Percentiles rank a stretch among this genome's conserved stretches.
These are phyloP conservation scores for Ascoidea asiatica DNA, from an alignment of 805 yeast species.

Conservation along the genomic window DNA sequence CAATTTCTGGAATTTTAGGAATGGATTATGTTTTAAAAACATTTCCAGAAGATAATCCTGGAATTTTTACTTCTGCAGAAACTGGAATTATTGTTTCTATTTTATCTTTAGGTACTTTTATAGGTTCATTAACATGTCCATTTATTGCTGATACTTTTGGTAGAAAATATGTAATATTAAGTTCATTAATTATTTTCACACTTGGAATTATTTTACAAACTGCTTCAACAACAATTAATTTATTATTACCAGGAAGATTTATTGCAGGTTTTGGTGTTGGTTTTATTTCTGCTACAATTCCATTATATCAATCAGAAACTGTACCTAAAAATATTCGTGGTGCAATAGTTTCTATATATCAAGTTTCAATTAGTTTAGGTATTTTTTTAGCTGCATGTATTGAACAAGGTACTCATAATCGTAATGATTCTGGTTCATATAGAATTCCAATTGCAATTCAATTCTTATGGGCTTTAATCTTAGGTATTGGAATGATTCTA, in stretches of 20 bases:
- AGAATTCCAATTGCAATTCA: slow-evolving; percentile 67
- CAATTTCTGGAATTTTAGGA: slow-evolving; percentile 52
- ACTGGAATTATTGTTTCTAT: slow-evolving; percentile 55
- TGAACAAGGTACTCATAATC: slow-evolving; percentile 50
- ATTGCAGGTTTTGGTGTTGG: slow-evolving; percentile 71
- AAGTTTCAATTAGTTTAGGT: slow-evolving; percentile 64
- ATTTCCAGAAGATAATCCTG: slow-evolving; percentile 24
- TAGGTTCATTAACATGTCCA: slow-evolving; percentile 52
- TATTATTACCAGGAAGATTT: slow-evolving; percentile 48
- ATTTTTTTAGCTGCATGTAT: slow-evolving; percentile 56
- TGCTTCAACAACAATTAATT: slow-evolving; percentile 28
- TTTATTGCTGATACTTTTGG: slow-evolving; percentile 42
- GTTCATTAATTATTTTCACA: slow-evolving; percentile 32
- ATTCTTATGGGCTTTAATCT: slow-evolving; percentile 49
- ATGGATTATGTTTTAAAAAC: slow-evolving; percentile 38
- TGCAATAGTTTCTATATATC: slow-evolving; percentile 63
- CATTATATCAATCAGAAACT: slow-evolving; percentile 69
- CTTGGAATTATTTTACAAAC: slow-evolving; percentile 40
- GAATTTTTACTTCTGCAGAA: slow-evolving; percentile 29
- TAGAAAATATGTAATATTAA: slow-evolving; percentile 33
- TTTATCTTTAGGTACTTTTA: slow-evolving; percentile 59
- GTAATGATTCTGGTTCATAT: slow-evolving; percentile 44
- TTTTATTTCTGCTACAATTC: slow-evolving; percentile 56
- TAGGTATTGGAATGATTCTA: slow-evolving; percentile 47
- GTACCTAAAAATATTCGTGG: slow-evolving; percentile 74